phyloP scores from a whole-genome alignment of 768 basidiomycete genomes.

The Leccinum sublutescens region DNA sequence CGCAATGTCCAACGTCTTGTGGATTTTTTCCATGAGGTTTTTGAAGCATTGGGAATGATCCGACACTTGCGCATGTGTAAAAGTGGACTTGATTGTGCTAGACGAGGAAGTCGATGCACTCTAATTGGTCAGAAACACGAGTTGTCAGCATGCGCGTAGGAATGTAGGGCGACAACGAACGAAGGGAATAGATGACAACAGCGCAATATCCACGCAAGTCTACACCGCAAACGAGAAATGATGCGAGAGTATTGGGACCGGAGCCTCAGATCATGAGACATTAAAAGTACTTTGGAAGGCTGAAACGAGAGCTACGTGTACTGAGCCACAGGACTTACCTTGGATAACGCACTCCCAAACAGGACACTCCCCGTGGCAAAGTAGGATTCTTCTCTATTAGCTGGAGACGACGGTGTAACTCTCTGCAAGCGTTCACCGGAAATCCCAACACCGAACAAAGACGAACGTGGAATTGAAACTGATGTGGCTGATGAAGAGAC shows the following conservation, averaged over 20 bases:
- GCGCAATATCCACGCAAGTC: constrained; percentile 12
- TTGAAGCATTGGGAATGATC: constrained; percentile 39
- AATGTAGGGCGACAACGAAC: background rate
- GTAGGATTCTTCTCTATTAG: background rate
- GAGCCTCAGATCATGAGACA: background rate
- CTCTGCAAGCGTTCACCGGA: constrained; percentile 1
- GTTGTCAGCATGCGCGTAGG: constrained; percentile 12
- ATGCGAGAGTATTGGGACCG: background rate
- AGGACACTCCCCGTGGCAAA: constrained; percentile 42
- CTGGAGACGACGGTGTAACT: background rate
- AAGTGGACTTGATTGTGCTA: constrained; percentile 11
- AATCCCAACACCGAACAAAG: constrained; percentile 20
- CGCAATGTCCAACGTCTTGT: constrained; percentile 59
- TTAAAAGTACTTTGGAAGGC: background rate
- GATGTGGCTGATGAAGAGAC: constrained; percentile 1
- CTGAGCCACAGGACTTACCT: constrained; percentile 15
- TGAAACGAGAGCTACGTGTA: constrained; percentile 10
- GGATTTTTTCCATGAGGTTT: constrained; percentile 63
- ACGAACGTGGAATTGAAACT: constrained; percentile 24
- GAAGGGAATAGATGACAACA: constrained; percentile 9
- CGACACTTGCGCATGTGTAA: constrained; percentile 2
- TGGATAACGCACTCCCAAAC: constrained; percentile 36
- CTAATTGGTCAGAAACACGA: constrained; percentile 13
- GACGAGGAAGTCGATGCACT: background rate
- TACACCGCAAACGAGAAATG: background rate